Evolutionary conservation across 179 eudicot genomes (phyloP).

Genomic region (Vitellaria paradoxa): DNA sequence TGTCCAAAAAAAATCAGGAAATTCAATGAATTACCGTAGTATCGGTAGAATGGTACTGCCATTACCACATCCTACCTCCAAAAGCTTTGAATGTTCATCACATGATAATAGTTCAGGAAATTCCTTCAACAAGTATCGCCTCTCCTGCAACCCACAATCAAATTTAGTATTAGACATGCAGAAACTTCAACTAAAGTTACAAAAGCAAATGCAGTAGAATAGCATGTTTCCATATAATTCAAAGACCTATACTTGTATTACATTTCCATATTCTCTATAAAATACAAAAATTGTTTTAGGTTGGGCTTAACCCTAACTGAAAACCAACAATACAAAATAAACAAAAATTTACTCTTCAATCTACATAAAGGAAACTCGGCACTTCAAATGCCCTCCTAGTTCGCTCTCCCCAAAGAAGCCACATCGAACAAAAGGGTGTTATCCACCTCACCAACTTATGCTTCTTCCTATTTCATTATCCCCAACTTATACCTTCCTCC

Average conservation of each 20-base stretch:
- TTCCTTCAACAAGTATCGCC: slow-evolving; percentile 25
- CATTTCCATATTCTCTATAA: slow-evolving; percentile 72
- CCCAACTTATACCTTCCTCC: too few relatives aligned
- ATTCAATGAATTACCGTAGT: slow-evolving; percentile 48
- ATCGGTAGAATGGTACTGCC: slow-evolving; percentile 51
- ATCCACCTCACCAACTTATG: too few relatives aligned
- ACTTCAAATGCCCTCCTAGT: too few relatives aligned
- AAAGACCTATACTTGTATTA: slow-evolving; percentile 50
- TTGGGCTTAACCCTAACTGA: too few relatives aligned
- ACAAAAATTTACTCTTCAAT: too few relatives aligned
- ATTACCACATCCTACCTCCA: slow-evolving; percentile 31
- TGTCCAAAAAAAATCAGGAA: not conserved
- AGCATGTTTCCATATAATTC: not conserved
- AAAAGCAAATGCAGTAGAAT: not conserved
- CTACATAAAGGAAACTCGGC: too few relatives aligned
- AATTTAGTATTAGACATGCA: slow-evolving; percentile 19
- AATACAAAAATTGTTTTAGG: slow-evolving; percentile 14
- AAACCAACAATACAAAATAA: too few relatives aligned
- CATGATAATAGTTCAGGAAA: slow-evolving; percentile 20
- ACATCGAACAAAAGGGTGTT: too few relatives aligned
- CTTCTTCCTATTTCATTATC: too few relatives aligned
- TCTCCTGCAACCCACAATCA: slow-evolving; percentile 21
- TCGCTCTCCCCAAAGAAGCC: too few relatives aligned
- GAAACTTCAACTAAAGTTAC: not conserved
- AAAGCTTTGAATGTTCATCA: slow-evolving; percentile 19